phyloP scores from a whole-genome alignment of 176 grass and related monocot species.

The maize (Zea mays) region DNA sequence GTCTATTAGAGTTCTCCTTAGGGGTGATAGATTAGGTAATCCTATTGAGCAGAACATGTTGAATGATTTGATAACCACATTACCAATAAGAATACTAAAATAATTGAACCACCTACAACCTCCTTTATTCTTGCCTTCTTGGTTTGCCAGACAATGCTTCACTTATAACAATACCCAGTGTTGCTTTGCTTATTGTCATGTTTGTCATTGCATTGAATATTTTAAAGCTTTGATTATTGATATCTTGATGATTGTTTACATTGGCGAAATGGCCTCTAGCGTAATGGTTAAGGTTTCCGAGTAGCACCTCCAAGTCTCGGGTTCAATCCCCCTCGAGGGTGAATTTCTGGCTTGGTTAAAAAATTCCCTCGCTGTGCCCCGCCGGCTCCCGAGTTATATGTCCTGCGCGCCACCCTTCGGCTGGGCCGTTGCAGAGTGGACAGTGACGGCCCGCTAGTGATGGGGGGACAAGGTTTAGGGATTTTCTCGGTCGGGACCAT shows the following conservation, averaged over 20 bases:
- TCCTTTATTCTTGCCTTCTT: not conserved
- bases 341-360: too few species aligned
- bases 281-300: too few species aligned
- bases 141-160: not conserved
- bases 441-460: too few species aligned
- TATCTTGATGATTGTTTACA: not conserved
- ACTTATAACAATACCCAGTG: not conserved
- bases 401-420: too few species aligned
- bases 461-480: too few species aligned
- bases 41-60: not conserved
- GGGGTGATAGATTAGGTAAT: not conserved
- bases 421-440: too few species aligned
- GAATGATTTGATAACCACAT: constrained; percentile 1
- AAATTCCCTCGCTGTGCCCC: too few species aligned
- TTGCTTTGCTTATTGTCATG: constrained; percentile 2
- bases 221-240: not conserved
- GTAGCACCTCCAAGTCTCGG: too few species aligned
- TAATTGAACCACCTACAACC: not conserved
- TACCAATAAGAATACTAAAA: not conserved
- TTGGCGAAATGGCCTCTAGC: not conserved
- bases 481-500: too few species aligned
- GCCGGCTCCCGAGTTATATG: too few species aligned
- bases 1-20: not conserved
- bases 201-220: not conserved
- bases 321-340: too few species aligned